Conservation (phyloP, 208 protist species). For the Novymonas esmeraldas region DNA sequence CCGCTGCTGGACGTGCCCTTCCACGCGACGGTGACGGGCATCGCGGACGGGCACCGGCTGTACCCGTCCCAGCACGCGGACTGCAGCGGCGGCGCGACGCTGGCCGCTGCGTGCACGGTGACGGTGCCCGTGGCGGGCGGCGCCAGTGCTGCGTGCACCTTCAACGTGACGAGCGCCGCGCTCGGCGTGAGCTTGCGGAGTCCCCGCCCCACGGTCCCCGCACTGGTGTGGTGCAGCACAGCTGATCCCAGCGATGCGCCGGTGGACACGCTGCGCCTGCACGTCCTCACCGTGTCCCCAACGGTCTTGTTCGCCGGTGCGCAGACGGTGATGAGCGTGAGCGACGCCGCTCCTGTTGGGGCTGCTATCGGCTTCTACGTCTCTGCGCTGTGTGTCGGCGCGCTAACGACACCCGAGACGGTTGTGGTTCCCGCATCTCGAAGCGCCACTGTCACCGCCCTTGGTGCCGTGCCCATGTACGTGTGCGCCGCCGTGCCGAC, state of each 20-base stretch:
- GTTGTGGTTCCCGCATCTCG: background rate
- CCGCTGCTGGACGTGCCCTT: constrained; percentile 17
- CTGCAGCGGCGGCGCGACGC: background rate
- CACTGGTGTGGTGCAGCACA: constrained; percentile 5
- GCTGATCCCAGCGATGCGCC: background rate
- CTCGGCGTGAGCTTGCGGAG: background rate
- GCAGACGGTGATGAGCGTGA: background rate
- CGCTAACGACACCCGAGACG: background rate
- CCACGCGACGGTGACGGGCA: background rate
- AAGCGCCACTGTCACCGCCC: background rate
- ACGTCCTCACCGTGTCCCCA: background rate
- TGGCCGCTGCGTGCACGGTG: background rate
- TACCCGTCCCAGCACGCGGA: background rate
- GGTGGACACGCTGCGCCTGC: constrained; percentile 3
- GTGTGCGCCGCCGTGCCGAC: constrained; percentile 1
- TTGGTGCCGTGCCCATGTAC: constrained; percentile 3
- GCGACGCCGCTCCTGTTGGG: background rate
- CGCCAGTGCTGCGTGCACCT: constrained; percentile 1
- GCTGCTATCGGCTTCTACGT: constrained; percentile 1
- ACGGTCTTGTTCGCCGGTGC: background rate
- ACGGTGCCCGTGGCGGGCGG: background rate
- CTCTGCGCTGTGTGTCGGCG: background rate
- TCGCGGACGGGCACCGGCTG: background rate
- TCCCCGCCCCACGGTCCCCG: background rate
- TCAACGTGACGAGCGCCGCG: constrained; percentile 1